These are phyloP conservation scores for Clonostachys chloroleuca DNA, from an alignment of 2,329 filamentous ascomycete species.

Conservation along the genomic window DNA sequence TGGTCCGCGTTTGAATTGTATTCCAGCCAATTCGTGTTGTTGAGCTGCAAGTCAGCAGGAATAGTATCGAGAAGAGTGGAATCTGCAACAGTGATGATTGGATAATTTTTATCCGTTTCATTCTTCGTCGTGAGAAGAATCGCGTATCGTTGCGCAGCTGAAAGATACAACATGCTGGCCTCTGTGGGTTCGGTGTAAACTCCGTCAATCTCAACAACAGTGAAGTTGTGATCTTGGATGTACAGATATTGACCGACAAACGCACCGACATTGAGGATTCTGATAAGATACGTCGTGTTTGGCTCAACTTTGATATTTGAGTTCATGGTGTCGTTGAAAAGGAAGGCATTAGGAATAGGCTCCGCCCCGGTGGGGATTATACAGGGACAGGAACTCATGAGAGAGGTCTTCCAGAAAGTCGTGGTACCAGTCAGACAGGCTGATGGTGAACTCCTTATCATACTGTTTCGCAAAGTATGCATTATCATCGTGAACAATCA, in stretches of 20 bases:
- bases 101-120: slow-evolving; percentile 57
- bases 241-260: slow-evolving; percentile 65
- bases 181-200: slow-evolving; percentile 59
- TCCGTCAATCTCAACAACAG: slow-evolving; percentile 69
- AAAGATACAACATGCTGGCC: slow-evolving; percentile 60
- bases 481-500: slow-evolving; percentile 38
- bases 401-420: slow-evolving; percentile 44
- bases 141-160: slow-evolving; percentile 63
- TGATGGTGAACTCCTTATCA: slow-evolving; percentile 60
- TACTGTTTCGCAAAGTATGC: slow-evolving; percentile 51
- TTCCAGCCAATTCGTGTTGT: slow-evolving; percentile 59
- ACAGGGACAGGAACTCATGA: slow-evolving; percentile 42
- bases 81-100: slow-evolving; percentile 68
- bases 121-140: slow-evolving; percentile 61
- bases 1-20: slow-evolving; percentile 44
- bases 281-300: slow-evolving; percentile 68
- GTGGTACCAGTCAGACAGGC: slow-evolving; percentile 70
- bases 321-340: slow-evolving; percentile 68
- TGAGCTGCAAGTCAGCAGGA: slow-evolving; percentile 63
- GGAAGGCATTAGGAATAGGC: slow-evolving; percentile 62
- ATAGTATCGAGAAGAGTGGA: slow-evolving; percentile 63
- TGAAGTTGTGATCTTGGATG: slow-evolving; percentile 65
- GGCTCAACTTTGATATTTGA: slow-evolving; percentile 56
- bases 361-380: slow-evolving; percentile 55
- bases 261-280: slow-evolving; percentile 68